Percentiles rank a stretch among this genome's conserved stretches.
These are phyloP conservation scores for Pseudoneurospora amorphoporcata DNA, from an alignment of 495 filamentous ascomycete species.

Conservation along the genomic window DNA sequence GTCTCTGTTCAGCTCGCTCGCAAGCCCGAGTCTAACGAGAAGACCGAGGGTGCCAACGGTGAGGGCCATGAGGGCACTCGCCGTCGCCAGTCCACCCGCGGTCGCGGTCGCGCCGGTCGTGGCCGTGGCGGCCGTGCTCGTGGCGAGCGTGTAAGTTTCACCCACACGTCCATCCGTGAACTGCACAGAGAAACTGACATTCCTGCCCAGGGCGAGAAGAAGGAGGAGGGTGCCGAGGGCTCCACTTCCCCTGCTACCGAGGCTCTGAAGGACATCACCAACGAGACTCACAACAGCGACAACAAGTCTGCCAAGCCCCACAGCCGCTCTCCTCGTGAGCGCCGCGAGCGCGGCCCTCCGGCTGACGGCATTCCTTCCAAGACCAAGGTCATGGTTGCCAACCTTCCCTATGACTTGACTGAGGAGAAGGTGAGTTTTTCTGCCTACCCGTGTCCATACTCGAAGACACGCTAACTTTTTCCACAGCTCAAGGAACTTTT, in stretches of 20 bases:
- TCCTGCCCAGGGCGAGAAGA: slow-evolving; percentile 30
- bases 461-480: slow-evolving; percentile 29
- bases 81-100: slow-evolving; percentile 62
- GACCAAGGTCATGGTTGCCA: slow-evolving; percentile 99
- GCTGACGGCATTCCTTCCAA: slow-evolving; percentile 97
- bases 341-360: slow-evolving; percentile 82
- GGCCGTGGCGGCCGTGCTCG: slow-evolving; percentile 62
- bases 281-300: slow-evolving; percentile 36
- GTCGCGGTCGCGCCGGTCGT: slow-evolving; percentile 64
- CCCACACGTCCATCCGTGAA: background rate
- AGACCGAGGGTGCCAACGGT: slow-evolving; percentile 56
- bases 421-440: slow-evolving; percentile 71
- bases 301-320: slow-evolving; percentile 39
- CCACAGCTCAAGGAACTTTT: slow-evolving; percentile 92
- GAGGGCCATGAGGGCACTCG: slow-evolving; percentile 65
- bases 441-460: background rate
- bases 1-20: slow-evolving; percentile 97
- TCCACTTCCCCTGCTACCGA: slow-evolving; percentile 35
- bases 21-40: slow-evolving; percentile 83
- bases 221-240: slow-evolving; percentile 39
- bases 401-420: slow-evolving; percentile 92
- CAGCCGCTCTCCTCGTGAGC: slow-evolving; percentile 42
- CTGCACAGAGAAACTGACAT: slow-evolving; percentile 9
- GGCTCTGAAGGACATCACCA: slow-evolving; percentile 45
- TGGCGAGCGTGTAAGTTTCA: slow-evolving; percentile 48